Base-by-base conservation (phyloP, 2,329 filamentous ascomycete genomes). In the Epichloe sylvatica region DNA sequence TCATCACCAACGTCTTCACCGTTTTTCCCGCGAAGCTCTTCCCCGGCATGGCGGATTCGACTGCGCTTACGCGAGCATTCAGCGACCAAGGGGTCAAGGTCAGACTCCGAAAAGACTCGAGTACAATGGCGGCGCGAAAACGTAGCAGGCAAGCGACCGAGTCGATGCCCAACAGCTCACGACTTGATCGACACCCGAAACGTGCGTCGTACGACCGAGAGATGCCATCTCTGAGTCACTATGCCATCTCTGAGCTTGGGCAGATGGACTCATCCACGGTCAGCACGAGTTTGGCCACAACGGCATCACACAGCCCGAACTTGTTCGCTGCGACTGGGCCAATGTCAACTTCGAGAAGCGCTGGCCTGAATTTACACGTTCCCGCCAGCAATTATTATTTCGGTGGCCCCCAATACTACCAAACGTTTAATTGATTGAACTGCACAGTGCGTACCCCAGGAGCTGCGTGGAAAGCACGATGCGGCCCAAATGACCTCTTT, bases 61-160 rank as follows among this genome's bases (percentile, higher is more conserved):
- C 87, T 0, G 80, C 82, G 56, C 68, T 94, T 41, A 92, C 88
- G 1, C 77, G 86, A 47, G 81, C 84, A 0, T 91, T 95, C 64
- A 85, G 84, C 55, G 88, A 94, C 58, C 88, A 94, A 62, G 89
- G 89, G 8, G 86, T 94, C 13, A 82, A 87, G 47, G 70, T 95
- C 34, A 77, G 88, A 47, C 74, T 94, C 44, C 80, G 88, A 49
- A 94, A 94, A 63, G 88, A 94, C 64, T 84, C 86, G 42, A 75
- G 86, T 50, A 75, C 75, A 19, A 68, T 70, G 56, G 70, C 67
- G 5, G 73, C 70, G 17, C 67, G 70, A 50, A 77, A 74, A 59
- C 67, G 70, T 30, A 72, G 63, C 50, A 63, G 54, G 45, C 55
- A 53, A 52, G 56, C 51, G 13, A 54, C 55, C 13, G 58, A 57